These are phyloP conservation scores for Metschnikowia orientalis DNA, from an alignment of 805 yeast species.

Conservation along the genomic window DNA sequence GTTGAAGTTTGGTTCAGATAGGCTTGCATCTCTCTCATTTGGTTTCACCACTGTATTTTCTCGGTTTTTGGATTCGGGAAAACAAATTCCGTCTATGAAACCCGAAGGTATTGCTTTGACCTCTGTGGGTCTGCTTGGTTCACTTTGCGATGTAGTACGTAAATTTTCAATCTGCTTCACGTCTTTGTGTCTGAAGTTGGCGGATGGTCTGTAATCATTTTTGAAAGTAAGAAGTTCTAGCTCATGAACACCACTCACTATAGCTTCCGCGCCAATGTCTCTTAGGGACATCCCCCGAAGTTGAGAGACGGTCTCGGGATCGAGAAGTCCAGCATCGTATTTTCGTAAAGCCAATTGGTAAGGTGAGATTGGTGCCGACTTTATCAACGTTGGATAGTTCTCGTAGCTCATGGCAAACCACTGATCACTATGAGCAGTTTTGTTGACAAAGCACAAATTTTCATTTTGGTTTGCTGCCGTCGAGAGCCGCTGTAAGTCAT, in stretches of 20 bases:
- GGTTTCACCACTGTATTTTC: slow-evolving; percentile 3
- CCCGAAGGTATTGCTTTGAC: slow-evolving; percentile 16
- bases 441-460: slow-evolving; percentile 58
- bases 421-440: slow-evolving; percentile 55
- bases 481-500: slow-evolving; percentile 25
- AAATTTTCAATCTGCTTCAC: slow-evolving; percentile 26
- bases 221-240: slow-evolving; percentile 25
- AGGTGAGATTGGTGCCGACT: slow-evolving; percentile 70
- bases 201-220: slow-evolving; percentile 34
- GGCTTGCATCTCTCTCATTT: background rate
- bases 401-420: slow-evolving; percentile 86
- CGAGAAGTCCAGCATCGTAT: slow-evolving; percentile 18
- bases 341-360: slow-evolving; percentile 44
- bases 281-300: slow-evolving; percentile 16
- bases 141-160: background rate
- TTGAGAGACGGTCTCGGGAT: slow-evolving; percentile 8
- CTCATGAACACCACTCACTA: slow-evolving; percentile 36
- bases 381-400: slow-evolving; percentile 76
- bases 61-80: slow-evolving; percentile 19
- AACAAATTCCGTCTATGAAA: slow-evolving; percentile 35
- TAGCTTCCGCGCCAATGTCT: slow-evolving; percentile 19
- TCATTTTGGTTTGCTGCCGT: slow-evolving; percentile 18
- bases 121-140: slow-evolving; percentile 7
- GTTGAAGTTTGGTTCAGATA: background rate
- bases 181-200: slow-evolving; percentile 22